Conservation (phyloP, 1,284 basidiomycete genomes). For the Afroboletus lepidellus region DNA sequence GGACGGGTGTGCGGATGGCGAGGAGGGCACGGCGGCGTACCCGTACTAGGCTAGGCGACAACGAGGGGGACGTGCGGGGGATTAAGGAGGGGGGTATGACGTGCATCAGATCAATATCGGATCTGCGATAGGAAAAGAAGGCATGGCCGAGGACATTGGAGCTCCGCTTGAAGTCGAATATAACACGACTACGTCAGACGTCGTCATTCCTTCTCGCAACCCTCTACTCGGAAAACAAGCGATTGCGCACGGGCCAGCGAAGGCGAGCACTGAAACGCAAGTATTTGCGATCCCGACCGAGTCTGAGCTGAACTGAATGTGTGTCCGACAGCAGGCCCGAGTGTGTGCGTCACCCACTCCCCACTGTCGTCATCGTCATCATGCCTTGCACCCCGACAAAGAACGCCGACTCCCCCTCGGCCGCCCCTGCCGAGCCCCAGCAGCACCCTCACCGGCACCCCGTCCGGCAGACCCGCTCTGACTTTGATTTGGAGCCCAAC, state of each 20-base stretch:
- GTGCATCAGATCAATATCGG: conserved; percentile 37
- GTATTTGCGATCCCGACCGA: conserved; percentile 28
- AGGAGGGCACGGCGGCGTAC: not conserved
- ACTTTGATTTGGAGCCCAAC: conserved; percentile 88
- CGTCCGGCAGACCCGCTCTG: conserved; percentile 50
- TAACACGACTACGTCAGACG: conserved; percentile 42
- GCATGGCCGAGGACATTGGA: conserved; percentile 22
- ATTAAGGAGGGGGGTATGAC: conserved; percentile 31
- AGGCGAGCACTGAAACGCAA: conserved; percentile 26
- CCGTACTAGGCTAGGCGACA: not conserved
- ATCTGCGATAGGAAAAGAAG: conserved; percentile 35
- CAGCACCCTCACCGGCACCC: conserved; percentile 23
- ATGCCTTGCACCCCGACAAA: conserved; percentile 32
- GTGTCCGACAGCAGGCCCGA: conserved; percentile 21
- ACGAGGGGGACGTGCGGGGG: conserved; percentile 17
- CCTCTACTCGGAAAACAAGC: conserved; percentile 29
- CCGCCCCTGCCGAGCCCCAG: conserved; percentile 2
- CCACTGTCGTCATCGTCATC: conserved; percentile 20
- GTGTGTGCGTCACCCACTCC: conserved; percentile 18
- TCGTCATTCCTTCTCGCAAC: conserved; percentile 37
- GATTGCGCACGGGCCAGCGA: conserved; percentile 34
- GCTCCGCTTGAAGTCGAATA: conserved; percentile 39
- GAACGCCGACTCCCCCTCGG: conserved; percentile 26
- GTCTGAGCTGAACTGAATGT: conserved; percentile 25
- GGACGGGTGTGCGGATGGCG: conserved; percentile 39